phyloP scores from a whole-genome alignment of 2,329 filamentous ascomycete genomes.

The Aspergillus fischeri region DNA sequence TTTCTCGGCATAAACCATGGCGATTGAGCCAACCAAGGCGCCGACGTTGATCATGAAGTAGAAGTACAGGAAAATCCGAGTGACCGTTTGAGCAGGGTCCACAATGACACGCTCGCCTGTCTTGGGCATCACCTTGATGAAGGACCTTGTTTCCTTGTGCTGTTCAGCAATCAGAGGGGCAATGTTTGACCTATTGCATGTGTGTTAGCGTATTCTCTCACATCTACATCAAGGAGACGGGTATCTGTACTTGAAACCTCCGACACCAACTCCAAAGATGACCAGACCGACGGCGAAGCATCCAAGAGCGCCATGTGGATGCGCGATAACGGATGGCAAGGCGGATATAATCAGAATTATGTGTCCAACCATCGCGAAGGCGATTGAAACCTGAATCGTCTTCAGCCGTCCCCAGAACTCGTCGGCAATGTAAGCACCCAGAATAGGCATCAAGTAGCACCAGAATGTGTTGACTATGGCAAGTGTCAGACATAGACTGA shows the following conservation, averaged over 20 bases:
- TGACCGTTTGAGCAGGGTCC: slow-evolving; percentile 65
- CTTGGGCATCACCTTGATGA: slow-evolving; percentile 49
- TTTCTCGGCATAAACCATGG: slow-evolving; percentile 70
- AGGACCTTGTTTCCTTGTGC: slow-evolving; percentile 56
- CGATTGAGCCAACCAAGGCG: slow-evolving; percentile 56
- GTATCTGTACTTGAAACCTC: slow-evolving; percentile 62
- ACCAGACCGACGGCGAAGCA: slow-evolving; percentile 62
- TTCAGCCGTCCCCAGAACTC: slow-evolving; percentile 66
- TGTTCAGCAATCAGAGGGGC: slow-evolving; percentile 68
- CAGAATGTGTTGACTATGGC: slow-evolving; percentile 57
- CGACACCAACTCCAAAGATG: slow-evolving; percentile 68
- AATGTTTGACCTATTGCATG: slow-evolving; percentile 55
- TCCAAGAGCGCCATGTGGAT: slow-evolving; percentile 55
- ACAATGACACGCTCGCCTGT: slow-evolving; percentile 65
- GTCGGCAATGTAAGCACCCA: slow-evolving; percentile 64
- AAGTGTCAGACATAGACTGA: background rate
- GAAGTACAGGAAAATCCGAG: slow-evolving; percentile 66
- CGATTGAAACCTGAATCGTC: slow-evolving; percentile 65
- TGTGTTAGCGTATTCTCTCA: background rate
- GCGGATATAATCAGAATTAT: slow-evolving; percentile 63
- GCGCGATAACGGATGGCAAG: slow-evolving; percentile 59
- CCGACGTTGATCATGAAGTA: slow-evolving; percentile 70
- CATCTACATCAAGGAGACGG: background rate
- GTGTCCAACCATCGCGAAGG: slow-evolving; percentile 63
- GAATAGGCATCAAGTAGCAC: slow-evolving; percentile 57